These are phyloP conservation scores for Diaporthe amygdali DNA, from an alignment of 2,329 filamentous ascomycete species.

Conservation along the genomic window DNA sequence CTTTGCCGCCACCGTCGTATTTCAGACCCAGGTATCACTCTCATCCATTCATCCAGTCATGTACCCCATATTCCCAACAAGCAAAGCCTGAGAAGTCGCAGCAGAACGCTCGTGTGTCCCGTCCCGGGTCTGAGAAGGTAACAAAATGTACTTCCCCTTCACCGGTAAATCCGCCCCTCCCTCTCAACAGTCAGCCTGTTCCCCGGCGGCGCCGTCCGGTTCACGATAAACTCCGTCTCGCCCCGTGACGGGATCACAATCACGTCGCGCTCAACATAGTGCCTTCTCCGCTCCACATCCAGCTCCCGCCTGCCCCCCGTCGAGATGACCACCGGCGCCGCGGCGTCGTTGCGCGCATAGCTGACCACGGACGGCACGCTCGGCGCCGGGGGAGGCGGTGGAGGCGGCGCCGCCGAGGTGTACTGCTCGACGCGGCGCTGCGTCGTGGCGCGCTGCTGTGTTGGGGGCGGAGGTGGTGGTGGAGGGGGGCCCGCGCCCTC, in stretches of 20 bases:
- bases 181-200: slow-evolving; percentile 8
- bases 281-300: background rate
- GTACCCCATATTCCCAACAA: background rate
- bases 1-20: background rate
- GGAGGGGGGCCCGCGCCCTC: background rate
- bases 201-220: slow-evolving; percentile 16
- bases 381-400: slow-evolving; percentile 2
- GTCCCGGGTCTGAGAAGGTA: background rate
- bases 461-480: background rate
- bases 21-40: background rate
- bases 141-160: background rate
- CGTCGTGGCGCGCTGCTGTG: background rate
- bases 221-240: slow-evolving; percentile 13
- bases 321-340: background rate
- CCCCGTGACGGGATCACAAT: slow-evolving; percentile 20
- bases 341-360: background rate
- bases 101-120: background rate
- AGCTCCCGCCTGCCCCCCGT: background rate
- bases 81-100: background rate
- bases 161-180: slow-evolving; percentile 17
- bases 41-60: background rate
- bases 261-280: slow-evolving; percentile 20
- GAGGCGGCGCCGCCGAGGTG: background rate
- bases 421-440: slow-evolving; percentile 8
- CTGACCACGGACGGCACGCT: slow-evolving; percentile 1